Base-by-base conservation (phyloP, 768 basidiomycete species). In the Tylopilus rubrobrunneus region DNA sequence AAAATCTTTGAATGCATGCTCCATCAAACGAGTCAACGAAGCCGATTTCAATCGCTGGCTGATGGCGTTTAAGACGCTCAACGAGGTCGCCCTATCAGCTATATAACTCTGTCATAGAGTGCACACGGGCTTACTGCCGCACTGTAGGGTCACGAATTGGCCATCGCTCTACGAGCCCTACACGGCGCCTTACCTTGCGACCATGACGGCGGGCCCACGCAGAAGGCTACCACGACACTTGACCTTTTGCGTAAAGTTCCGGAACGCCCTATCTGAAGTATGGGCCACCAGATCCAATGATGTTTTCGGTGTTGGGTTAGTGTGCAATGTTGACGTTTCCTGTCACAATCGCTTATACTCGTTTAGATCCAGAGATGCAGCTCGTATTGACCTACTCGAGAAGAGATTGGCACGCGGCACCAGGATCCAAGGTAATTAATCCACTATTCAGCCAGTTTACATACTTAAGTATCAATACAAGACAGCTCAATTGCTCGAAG, bases 401-500 rank as follows among this genome's bases (percentile, higher is more conserved):
- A 92, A 58, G 83, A 85, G 60, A 82, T 96, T 51, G 89, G 89
- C 17, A 83, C 82, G 97, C 97, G 17, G 96, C 97, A 2, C 97
- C 97, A 0, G 97, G 97, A 6, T 97, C 94, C 23, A 99, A 99
- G 77, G 91, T 89, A 59, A 48, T 42, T 4, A 44, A 23, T 34
- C 14, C 31, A 14, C 15, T 21, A 42, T 7, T 14, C 21, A 1
- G 46, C 41, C 17, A 4, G 40, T 39, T 48, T 43, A 1, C 48
- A 21, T 45, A n/a, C 39, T 53, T 29, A 52, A 45, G 28, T 48
- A 37, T 9, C 11, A 10, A 45, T 33, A 36, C 29, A 63, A 92
- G 88, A 97, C 96, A 8, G 92, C 94, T 8, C 97, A 99, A 75
- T 79, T 99, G 44, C 83, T 99, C 46, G 97, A 99, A 75, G 91